Base-by-base conservation (phyloP, 164 flowering plant species). In the Piper betle region DNA sequence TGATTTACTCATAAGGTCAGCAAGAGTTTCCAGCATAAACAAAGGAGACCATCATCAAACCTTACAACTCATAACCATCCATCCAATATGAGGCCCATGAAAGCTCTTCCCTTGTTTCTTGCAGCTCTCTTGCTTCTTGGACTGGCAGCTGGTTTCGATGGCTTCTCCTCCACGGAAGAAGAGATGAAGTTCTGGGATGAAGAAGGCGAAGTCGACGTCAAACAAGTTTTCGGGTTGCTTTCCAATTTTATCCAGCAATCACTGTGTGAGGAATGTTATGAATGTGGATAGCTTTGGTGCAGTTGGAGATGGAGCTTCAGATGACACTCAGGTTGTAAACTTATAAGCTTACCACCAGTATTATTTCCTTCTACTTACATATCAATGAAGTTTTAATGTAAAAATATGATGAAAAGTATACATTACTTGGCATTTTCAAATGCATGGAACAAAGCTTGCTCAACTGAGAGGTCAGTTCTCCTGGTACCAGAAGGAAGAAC, bases 221-320 rank as follows among this genome's bases (percentile, higher is more conserved):
- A n/a, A 78, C 71, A 55, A 55, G 58, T 3, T 55, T 55, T 55
- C 12, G 39, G 15, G 38, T 25, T 25, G n/a, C 10, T 17, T 55
- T 55, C 72, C 78, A 8, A 73, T 68, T 10, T 78, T 77, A 82
- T 62, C 59, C 52, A 81, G 84, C 62, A 64, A 72, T 58, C 69
- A 64, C 37, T 75, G 77, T 48, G 67, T 66, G 40, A 83, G 83
- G 72, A 75, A 75, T 73, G 73, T 86, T 61, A 84, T 90, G 52
- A 90, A 85, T 74, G 97, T 90, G 53, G 94, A 90, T 71, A 70
- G 77, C 68, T 88, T 86, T 71, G 96, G 94, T 62, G 97, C 99
- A 39, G 84, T 63, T 63, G 99, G 99, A 52, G 91, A 93, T 84
- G 99, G 97, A 53, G 71, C 77, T 66, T 62, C 96, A 52, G 99